Conservation (phyloP, 257 asterid species). For the Lavandula angustifolia region DNA sequence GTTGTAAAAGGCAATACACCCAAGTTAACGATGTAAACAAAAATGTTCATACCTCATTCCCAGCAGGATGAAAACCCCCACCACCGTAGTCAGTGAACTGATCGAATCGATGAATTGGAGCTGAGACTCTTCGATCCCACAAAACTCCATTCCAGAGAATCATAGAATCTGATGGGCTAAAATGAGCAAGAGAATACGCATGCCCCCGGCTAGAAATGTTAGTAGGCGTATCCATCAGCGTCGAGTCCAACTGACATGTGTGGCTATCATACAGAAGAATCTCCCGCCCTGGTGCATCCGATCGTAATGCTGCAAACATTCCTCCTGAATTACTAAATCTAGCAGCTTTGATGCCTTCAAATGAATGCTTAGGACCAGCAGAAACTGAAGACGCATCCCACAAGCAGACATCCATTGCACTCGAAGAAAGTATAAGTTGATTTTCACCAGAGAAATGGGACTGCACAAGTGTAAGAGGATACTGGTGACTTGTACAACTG, state of each 20-base stretch:
- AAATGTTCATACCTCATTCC: conserved; percentile 93
- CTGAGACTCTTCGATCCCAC: conserved; percentile 84
- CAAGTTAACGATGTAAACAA: no score
- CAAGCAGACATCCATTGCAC: conserved; percentile 75
- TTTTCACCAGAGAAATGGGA: conserved; percentile 64
- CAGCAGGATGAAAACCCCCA: conserved; percentile 98
- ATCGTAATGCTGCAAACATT: conserved; percentile 65
- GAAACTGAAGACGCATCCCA: conserved; percentile 88
- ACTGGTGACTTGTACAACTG: conserved; percentile 78
- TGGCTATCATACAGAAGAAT: conserved; percentile 78
- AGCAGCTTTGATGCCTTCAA: conserved; percentile 89
- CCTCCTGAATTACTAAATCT: conserved; percentile 79
- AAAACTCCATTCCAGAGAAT: conserved; percentile 94
- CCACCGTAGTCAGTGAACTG: conserved; percentile 92
- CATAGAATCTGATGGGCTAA: conserved; percentile 78
- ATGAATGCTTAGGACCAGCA: conserved; percentile 82
- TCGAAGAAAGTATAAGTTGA: conserved; percentile 81
- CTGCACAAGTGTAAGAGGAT: conserved; percentile 77
- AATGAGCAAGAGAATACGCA: conserved; percentile 73
- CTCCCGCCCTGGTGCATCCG: conserved; percentile 75
- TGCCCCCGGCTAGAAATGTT: conserved; percentile 67
- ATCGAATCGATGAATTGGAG: conserved; percentile 81
- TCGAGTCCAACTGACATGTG: conserved; percentile 65
- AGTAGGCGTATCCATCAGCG: conserved; percentile 60
- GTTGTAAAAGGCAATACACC: no score